Conservation (phyloP, 2,329 filamentous ascomycete genomes). For the Aspergillus awamori region DNA sequence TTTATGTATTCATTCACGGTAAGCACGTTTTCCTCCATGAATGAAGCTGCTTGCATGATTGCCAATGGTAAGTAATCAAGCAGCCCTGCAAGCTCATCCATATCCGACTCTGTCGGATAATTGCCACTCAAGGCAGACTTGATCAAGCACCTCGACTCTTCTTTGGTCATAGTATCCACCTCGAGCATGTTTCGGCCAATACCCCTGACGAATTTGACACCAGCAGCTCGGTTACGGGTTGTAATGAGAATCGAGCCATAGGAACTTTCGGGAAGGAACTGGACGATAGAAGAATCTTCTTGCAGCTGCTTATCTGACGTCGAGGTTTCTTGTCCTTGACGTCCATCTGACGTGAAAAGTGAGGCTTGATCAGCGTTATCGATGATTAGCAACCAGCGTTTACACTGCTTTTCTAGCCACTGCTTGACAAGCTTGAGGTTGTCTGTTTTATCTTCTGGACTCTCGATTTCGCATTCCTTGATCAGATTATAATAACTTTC, state of each 20-base stretch:
- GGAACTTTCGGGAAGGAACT: constrained; percentile 9
- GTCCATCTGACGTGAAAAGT: constrained; percentile 6
- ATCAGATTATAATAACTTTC: constrained; percentile 13
- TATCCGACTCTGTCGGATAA: constrained; percentile 10
- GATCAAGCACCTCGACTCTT: constrained; percentile 15
- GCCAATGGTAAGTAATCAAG: constrained; percentile 17
- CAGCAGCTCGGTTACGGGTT: constrained; percentile 18
- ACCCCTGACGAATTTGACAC: constrained; percentile 15
- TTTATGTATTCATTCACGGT: constrained; percentile 18
- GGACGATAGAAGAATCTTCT: constrained; percentile 5
- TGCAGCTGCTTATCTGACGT: background rate
- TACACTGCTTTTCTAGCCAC: constrained; percentile 18
- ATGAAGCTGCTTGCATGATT: constrained; percentile 16
- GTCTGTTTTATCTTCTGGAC: background rate
- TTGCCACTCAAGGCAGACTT: constrained; percentile 9
- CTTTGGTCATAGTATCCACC: constrained; percentile 13
- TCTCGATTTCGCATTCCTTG: constrained; percentile 3
- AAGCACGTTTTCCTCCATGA: constrained; percentile 19
- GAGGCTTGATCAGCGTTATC: constrained; percentile 25
- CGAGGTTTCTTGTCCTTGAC: background rate
- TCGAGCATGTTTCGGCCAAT: constrained; percentile 10
- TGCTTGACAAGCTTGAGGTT: constrained; percentile 8
- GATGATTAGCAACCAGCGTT: constrained; percentile 21
- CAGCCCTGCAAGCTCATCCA: constrained; percentile 11
- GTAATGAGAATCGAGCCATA: constrained; percentile 16